Evolutionary conservation across 176 grass and related monocot genomes (phyloP), one percentile per base, ranked within the genome.

Genomic region (Lolium perenne): DNA sequence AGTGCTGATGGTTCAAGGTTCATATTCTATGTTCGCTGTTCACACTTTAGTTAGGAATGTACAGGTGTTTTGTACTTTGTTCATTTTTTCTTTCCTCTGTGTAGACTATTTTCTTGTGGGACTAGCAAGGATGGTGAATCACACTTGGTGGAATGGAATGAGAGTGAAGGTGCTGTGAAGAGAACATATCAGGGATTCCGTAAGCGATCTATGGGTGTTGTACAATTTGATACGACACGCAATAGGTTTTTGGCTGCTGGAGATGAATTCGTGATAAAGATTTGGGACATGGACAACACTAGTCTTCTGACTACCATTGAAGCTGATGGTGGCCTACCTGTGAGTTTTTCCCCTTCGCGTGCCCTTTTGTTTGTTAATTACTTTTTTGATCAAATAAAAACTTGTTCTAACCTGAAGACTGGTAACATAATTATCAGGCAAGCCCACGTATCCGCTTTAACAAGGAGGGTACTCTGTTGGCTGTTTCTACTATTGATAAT

Each of bases 81-180:
- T 81, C 8, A 72, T 47, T 80, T 51, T 81, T 35, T 25, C 58
- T 11, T 32, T 20, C 23, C 46, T 84, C 35, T 77, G 29, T 66
- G 49, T 86, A 99, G 97, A 87, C 74, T 99, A n/a, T 99, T 99
- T 87, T 99, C 97, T 63, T 99, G 97, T 76, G 97, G 97, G 23
- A 99, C 97, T 51, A 99, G 97, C 92, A 99, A 99, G 85, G 97
- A 99, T 21, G 97, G 97, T n/a, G 97, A 99, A 88, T 94, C 97
- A 78, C 91, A 86, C 78, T 86, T 99, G 81, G 97, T 99, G 74
- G 97, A 99, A 83, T 99, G 97, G 97, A 99, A 99, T 92, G 97
- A 99, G 81, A 99, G 92, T 29, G 97, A 99, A 87, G 97, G 97
- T 83, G 92, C 94, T 10, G 94, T 99, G 47, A 99, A 99, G 82